A percentile compares a stretch with the other conserved stretches of the same genome.
Evolutionary conservation across 805 yeast species (phyloP).

Genomic region (Teunomyces atbi): DNA sequence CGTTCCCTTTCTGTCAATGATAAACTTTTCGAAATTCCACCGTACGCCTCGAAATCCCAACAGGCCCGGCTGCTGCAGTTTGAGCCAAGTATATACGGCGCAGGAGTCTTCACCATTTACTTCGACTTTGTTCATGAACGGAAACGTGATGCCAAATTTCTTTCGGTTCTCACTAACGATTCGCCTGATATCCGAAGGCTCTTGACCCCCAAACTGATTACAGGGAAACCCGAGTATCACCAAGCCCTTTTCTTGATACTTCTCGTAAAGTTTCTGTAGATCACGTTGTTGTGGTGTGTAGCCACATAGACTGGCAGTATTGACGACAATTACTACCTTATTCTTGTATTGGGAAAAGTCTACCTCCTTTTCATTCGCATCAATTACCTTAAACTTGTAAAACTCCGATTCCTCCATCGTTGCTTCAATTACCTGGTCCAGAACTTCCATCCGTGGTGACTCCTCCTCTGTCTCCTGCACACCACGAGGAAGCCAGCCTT

Average conservation of each 20-base stretch:
- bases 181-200: conserved; percentile 57
- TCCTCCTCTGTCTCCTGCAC: not conserved
- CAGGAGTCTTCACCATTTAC: conserved; percentile 37
- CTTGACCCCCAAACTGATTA: conserved; percentile 82
- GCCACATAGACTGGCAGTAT: conserved; percentile 39
- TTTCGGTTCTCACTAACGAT: conserved; percentile 20
- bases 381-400: conserved; percentile 8
- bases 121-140: conserved; percentile 33
- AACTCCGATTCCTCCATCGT: conserved; percentile 1
- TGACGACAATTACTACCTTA: conserved; percentile 25
- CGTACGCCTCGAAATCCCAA: conserved; percentile 48
- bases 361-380: conserved; percentile 7
- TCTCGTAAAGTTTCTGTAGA: conserved; percentile 64
- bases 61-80: conserved; percentile 22
- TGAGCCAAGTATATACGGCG: conserved; percentile 30
- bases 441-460: too few relatives aligned
- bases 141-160: conserved; percentile 34
- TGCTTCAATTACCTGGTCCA: too few relatives aligned
- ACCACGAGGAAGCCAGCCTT: not conserved
- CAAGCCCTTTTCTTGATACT: conserved; percentile 62
- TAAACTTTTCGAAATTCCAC: conserved; percentile 81
- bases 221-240: conserved; percentile 84
- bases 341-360: conserved; percentile 13
- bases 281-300: conserved; percentile 56
- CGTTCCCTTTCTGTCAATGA: conserved; percentile 55